A percentile compares a stretch with the other conserved stretches of the same genome.
Conservation (phyloP, 495 filamentous ascomycete genomes). For the Aspergillus campestris region DNA sequence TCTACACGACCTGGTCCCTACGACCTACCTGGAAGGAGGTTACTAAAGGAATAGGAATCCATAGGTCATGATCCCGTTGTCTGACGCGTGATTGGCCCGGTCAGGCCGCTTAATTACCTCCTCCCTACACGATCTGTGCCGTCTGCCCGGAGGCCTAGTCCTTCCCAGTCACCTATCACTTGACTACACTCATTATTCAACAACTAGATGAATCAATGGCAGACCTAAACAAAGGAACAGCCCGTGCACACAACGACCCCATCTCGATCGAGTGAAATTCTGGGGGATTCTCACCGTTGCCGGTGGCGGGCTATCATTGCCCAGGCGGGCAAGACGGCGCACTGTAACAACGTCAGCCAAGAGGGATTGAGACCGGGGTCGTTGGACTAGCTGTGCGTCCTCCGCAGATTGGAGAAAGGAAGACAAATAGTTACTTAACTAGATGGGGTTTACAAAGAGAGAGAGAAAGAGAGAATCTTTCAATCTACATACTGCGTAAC, state of each 20-base stretch:
- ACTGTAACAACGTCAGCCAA: slow-evolving; percentile 26
- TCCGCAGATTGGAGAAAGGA: too few species aligned
- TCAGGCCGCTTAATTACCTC: too few species aligned
- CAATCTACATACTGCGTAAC: background rate
- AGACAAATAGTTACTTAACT: too few species aligned
- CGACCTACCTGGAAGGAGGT: too few species aligned
- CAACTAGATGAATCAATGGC: slow-evolving; percentile 1
- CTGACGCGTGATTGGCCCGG: too few species aligned
- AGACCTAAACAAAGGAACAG: background rate
- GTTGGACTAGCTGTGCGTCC: too few species aligned
- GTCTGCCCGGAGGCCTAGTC: too few species aligned
- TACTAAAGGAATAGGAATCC: too few species aligned
- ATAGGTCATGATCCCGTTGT: too few species aligned
- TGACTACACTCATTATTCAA: background rate
- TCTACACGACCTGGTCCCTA: too few species aligned
- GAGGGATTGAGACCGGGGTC: background rate
- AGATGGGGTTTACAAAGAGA: too few species aligned
- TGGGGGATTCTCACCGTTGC: slow-evolving; percentile 32
- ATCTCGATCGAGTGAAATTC: slow-evolving; percentile 15
- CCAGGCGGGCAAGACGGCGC: slow-evolving; percentile 2
- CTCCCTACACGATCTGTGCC: too few species aligned
- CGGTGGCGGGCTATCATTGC: slow-evolving; percentile 8
- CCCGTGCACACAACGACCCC: background rate
- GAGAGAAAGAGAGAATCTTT: background rate
- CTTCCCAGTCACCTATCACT: background rate